Base-by-base conservation (phyloP, 148 eudicot species). In the Euryodendron excelsum region DNA sequence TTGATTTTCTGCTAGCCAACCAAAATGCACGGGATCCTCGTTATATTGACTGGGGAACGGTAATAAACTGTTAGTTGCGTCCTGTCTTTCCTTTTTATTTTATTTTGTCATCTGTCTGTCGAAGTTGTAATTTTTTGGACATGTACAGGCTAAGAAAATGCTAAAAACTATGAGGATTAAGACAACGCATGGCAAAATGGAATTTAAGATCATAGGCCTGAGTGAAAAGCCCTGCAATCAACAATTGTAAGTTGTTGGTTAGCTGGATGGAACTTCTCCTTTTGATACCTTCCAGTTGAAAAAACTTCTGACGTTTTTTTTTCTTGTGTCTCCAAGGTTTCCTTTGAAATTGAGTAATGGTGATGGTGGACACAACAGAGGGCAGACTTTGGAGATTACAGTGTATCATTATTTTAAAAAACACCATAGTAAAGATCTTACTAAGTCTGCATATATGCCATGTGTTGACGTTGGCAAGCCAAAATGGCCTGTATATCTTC, bases 381-480 rank as follows among this genome's bases (percentile, higher is more conserved):
- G 74, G 58, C 82, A 84, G 72, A 52, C 74, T 50, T 58, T 74
- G 56, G 91, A 93, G 73, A 81, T 84, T 52, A 89, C 98, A 41
- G 92, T 96, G n/a, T 85, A 78, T 65, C 92, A 93, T 7, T 96
- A 96, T 81, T 96, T 91, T 69, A 69, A 68, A 31, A 80, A 89
- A 64, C 88, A 89, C 56, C 90, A 85, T 55, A 86, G 87, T 41
- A 78, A 91, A 18, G 85, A 73, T 23, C 85, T 96, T 30, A 84
- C 83, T 48, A 83, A 78, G 79, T 93, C 99, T 67, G 93, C 85
- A 75, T 88, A 89, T 80, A 75, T 84, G 80, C 99, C 99, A 50
- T 96, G 99, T 84, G 78, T 96, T 75, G 90, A 93, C 82, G 99
- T 96, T 76, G 99, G 99, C 76, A 91, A 90, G 82, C 90, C 93